These are phyloP conservation scores for Rhododendron simsii DNA, from an alignment of 148 eudicot genomes.

Conservation along the genomic window DNA sequence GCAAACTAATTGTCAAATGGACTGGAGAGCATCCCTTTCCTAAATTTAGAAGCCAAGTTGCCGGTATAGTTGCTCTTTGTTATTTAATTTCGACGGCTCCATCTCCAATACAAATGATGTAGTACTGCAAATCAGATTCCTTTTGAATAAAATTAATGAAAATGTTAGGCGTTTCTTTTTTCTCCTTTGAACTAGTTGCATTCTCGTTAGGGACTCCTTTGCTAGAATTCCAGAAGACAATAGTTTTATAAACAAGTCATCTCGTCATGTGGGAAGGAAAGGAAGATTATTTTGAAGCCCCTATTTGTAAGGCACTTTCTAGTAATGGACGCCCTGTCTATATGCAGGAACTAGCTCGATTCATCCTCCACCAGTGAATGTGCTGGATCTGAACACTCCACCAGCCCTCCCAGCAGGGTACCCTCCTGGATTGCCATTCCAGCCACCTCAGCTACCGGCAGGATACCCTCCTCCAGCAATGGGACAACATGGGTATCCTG, in stretches of 20 bases:
- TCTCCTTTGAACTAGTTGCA: neutral
- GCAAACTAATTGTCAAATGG: neutral
- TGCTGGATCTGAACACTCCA: neutral
- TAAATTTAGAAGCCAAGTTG: neutral
- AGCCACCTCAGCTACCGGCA: neutral
- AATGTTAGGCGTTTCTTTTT: too few relatives aligned
- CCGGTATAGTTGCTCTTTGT: neutral
- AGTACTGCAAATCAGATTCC: neutral
- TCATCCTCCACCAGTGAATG: slow-evolving; percentile 12
- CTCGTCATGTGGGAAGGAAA: neutral
- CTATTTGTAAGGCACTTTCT: neutral
- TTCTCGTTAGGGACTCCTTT: neutral
- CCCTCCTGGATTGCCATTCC: slow-evolving; percentile 6
- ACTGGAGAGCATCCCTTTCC: neutral
- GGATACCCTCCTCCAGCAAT: neutral
- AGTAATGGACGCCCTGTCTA: neutral
- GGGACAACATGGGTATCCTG: slow-evolving; percentile 20
- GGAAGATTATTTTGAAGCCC: neutral
- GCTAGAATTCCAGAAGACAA: neutral
- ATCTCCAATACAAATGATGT: neutral
- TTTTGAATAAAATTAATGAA: neutral
- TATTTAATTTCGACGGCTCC: neutral
- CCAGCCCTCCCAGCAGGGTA: neutral
- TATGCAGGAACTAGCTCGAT: neutral
- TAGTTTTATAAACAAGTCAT: neutral